Percentiles rank a stretch among this genome's conserved stretches.
Conservation (phyloP, 2,329 filamentous ascomycete genomes). For the Aschersonia sp. region DNA sequence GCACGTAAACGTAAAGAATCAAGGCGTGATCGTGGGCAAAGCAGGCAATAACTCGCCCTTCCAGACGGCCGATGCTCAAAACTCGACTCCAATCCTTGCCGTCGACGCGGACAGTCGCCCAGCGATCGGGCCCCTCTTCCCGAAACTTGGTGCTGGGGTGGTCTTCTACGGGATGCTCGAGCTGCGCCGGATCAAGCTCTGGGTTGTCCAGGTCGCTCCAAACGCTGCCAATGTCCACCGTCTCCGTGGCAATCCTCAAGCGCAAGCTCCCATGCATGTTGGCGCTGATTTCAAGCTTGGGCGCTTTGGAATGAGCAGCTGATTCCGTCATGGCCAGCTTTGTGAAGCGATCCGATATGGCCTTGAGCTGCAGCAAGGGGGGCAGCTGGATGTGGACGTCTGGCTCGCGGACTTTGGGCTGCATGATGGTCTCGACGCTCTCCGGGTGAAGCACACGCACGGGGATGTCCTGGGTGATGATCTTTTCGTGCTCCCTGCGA, state of each 20-base stretch:
- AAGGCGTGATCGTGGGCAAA: slow-evolving; percentile 69
- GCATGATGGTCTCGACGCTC: slow-evolving; percentile 82
- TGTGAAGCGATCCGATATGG: slow-evolving; percentile 89
- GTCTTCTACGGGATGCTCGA: slow-evolving; percentile 57
- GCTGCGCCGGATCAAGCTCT: slow-evolving; percentile 63
- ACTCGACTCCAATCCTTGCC: slow-evolving; percentile 89
- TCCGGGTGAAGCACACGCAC: slow-evolving; percentile 74
- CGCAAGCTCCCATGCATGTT: slow-evolving; percentile 88
- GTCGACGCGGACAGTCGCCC: slow-evolving; percentile 83
- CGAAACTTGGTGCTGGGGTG: slow-evolving; percentile 73
- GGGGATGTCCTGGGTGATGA: slow-evolving; percentile 93
- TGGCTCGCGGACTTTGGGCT: slow-evolving; percentile 78
- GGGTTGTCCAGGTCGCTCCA: slow-evolving; percentile 84
- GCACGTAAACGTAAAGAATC: slow-evolving; percentile 71
- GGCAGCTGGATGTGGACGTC: slow-evolving; percentile 91
- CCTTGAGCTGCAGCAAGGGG: slow-evolving; percentile 74
- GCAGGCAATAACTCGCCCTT: slow-evolving; percentile 85
- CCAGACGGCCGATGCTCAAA: slow-evolving; percentile 79
- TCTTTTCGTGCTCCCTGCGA: slow-evolving; percentile 65
- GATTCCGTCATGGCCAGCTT: slow-evolving; percentile 52
- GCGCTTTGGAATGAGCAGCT: slow-evolving; percentile 24
- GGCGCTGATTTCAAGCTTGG: slow-evolving; percentile 72
- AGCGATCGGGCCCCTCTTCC: slow-evolving; percentile 62
- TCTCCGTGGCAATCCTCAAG: slow-evolving; percentile 68
- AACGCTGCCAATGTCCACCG: slow-evolving; percentile 67